Evolutionary conservation across 352 stramenopile species (phyloP).

Genomic region (Elongisporangium undulatum): DNA sequence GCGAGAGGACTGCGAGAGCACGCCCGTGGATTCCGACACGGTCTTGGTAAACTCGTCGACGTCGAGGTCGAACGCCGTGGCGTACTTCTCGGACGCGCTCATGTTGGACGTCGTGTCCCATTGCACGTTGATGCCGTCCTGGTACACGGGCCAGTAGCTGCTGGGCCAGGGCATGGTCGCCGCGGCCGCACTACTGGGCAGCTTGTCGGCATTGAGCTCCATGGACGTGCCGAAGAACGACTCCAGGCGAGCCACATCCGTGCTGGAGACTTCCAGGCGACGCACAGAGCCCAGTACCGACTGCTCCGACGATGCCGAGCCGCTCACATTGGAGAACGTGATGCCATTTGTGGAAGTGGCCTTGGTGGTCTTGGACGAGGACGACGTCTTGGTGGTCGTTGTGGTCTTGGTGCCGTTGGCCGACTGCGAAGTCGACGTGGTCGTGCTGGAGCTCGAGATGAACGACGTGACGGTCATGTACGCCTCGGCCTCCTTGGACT

Average conservation of each 20-base stretch:
- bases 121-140: constrained; percentile 58
- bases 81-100: constrained; percentile 44
- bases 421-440: constrained; percentile 12
- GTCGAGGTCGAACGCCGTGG: constrained; percentile 32
- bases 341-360: background rate
- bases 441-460: background rate
- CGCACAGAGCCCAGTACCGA: constrained; percentile 7
- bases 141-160: constrained; percentile 60
- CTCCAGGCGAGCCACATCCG: constrained; percentile 33
- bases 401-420: constrained; percentile 6
- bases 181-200: constrained; percentile 3
- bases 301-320: background rate
- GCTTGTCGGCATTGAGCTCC: constrained; percentile 14
- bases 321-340: background rate
- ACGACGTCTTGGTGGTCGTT: constrained; percentile 2
- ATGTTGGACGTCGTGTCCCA: constrained; percentile 16
- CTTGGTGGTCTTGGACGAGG: background rate
- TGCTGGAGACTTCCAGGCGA: constrained; percentile 17
- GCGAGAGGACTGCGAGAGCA: constrained; percentile 21
- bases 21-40: constrained; percentile 27
- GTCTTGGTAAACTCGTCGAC: constrained; percentile 28
- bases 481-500: constrained; percentile 10
- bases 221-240: constrained; percentile 18
- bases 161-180: constrained; percentile 29
- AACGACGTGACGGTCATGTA: background rate